phyloP scores from a whole-genome alignment of 2,329 filamentous ascomycete genomes.

The Monosporascus ibericus region DNA sequence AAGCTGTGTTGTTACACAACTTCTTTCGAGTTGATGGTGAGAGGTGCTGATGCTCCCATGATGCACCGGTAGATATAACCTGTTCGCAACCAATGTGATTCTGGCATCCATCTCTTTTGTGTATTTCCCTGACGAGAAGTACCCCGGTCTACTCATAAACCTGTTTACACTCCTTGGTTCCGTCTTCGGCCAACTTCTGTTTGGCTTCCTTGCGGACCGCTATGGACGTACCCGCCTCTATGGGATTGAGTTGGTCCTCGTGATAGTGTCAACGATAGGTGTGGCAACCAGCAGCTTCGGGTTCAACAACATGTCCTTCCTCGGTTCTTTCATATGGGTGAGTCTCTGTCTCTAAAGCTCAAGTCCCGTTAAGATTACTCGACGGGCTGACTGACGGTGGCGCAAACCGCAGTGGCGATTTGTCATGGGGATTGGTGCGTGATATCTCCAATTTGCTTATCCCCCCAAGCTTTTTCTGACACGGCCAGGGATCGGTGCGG shows the following conservation, averaged over 20 bases:
- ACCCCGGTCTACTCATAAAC: conserved; percentile 37
- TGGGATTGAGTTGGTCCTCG: conserved; percentile 49
- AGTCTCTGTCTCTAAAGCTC: conserved; percentile 3
- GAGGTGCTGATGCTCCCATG: neutral
- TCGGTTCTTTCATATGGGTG: conserved; percentile 44
- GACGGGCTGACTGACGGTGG: neutral
- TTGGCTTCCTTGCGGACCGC: conserved; percentile 48
- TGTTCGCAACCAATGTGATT: conserved; percentile 50
- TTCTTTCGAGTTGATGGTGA: neutral
- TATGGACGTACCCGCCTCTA: conserved; percentile 50
- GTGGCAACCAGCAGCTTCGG: conserved; percentile 17
- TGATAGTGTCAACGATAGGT: conserved; percentile 52
- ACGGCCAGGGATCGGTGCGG: neutral
- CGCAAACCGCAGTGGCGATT: conserved; percentile 21
- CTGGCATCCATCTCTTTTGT: conserved; percentile 47
- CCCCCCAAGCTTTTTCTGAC: neutral
- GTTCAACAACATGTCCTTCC: conserved; percentile 28
- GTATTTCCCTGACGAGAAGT: conserved; percentile 42
- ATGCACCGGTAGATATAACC: conserved; percentile 39
- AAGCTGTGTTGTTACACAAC: too few relatives aligned
- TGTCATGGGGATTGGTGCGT: conserved; percentile 12
- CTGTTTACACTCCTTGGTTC: conserved; percentile 47
- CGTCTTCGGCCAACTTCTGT: conserved; percentile 44
- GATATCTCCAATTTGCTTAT: too few relatives aligned
- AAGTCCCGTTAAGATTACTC: conserved; percentile 19